Base-by-base conservation (phyloP, 306 rosid genomes). In the Casuarina cunninghamiana region DNA sequence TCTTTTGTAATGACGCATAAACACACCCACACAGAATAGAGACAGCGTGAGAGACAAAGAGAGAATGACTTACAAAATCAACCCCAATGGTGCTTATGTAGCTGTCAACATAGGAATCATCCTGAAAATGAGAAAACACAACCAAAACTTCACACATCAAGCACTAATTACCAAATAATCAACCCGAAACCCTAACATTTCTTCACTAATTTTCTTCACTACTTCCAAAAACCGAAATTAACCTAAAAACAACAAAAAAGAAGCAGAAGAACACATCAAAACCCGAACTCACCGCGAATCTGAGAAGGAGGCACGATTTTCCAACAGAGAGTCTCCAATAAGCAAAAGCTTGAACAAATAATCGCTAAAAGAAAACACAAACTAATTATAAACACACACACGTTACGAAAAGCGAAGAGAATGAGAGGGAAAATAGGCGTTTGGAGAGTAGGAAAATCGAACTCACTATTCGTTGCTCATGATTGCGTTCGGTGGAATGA, bases 251-350 rank as follows among this genome's bases (percentile, higher is more conserved):
- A 35, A 51, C 53, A 0, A 10, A 4, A n/a, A 1, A 0, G 16
- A 3, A 42, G 39, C 69, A 5, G 41, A 71, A 61, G 16, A 11
- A 65, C 39, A 42, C 32, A 9, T 2, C 19, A 19, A 3, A 74
- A 21, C 10, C 55, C 53, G 19, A 26, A 83, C 87, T 82, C 9
- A 92, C 97, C 35, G 97, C 93, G 63, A 95, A 95, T 91, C 97
- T 69, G 80, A 95, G 97, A 79, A 95, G 97, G 86, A 95, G 76
- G 75, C 98, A 90, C 3, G 98, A 92, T 67, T 95, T 95, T 70
- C 98, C 98, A 1, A 95, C 98, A 48, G 98, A 95, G 98, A 95
- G 87, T 92, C 98, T 15, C 97, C 98, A 80, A 95, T 92, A 1
- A 94, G 86, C 77, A 94, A 86, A 82, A 94, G 93, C 92, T 92